These are phyloP conservation scores for Lepraria neglecta DNA, from an alignment of 495 filamentous ascomycete species.

Conservation along the genomic window DNA sequence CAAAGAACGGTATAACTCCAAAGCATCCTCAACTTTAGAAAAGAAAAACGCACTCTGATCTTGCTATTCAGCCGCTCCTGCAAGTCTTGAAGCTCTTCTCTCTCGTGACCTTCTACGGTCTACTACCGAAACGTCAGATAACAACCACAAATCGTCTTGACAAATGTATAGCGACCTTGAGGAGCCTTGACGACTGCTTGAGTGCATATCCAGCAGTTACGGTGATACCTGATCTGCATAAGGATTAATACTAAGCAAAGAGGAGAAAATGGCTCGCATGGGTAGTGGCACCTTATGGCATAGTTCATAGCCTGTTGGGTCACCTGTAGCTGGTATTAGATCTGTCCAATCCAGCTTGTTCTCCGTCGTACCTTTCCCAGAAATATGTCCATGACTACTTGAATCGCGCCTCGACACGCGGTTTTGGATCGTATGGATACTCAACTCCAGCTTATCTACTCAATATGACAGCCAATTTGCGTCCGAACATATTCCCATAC, in stretches of 20 bases:
- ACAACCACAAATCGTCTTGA: neutral
- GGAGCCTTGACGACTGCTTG: constrained; percentile 67
- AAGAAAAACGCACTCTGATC: constrained; percentile 57
- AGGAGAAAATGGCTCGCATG: neutral
- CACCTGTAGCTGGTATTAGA: constrained; percentile 41
- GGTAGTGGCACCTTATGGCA: constrained; percentile 57
- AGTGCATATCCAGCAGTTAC: constrained; percentile 84
- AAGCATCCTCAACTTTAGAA: neutral
- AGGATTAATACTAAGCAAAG: constrained; percentile 16
- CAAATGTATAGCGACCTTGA: constrained; percentile 50
- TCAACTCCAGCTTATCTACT: neutral
- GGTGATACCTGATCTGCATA: constrained; percentile 68
- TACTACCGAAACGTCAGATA: constrained; percentile 28
- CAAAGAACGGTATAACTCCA: neutral
- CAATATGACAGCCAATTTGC: neutral
- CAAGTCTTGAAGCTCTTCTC: constrained; percentile 61
- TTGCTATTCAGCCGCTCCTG: constrained; percentile 76
- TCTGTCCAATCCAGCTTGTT: neutral
- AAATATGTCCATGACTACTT: constrained; percentile 64
- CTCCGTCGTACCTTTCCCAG: constrained; percentile 52
- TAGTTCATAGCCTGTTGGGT: constrained; percentile 86
- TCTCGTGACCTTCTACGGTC: constrained; percentile 62
- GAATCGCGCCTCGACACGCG: neutral
- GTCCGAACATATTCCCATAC: neutral
- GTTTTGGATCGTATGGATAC: neutral